Conservation (phyloP, 192 early-diverging fungal species). For the Gamsiella multidivaricata region DNA sequence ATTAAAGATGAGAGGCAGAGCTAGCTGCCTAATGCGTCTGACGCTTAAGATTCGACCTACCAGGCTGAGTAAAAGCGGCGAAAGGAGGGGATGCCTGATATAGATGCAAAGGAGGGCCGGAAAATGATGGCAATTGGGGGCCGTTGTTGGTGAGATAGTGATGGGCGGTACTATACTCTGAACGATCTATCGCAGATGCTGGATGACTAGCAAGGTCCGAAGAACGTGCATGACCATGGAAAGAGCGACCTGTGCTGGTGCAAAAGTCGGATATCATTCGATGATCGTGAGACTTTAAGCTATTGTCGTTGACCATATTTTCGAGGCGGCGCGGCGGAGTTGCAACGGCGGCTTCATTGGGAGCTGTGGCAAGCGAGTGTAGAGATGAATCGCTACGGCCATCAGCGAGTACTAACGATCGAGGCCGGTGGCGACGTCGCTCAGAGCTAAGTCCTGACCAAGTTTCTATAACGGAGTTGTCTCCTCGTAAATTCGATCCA, state of each 20-base stretch:
- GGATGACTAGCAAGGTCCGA: constrained; percentile 12
- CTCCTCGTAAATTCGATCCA: not conserved
- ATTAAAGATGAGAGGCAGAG: too few relatives aligned
- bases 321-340: not conserved
- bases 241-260: not conserved
- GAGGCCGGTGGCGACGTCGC: not conserved
- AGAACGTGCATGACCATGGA: constrained; percentile 28
- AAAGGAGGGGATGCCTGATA: not conserved
- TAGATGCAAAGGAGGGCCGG: not conserved
- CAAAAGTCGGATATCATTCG: not conserved
- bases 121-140: not conserved
- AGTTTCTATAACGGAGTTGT: not conserved
- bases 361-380: not conserved
- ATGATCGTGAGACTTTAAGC: not conserved
- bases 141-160: not conserved
- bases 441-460: constrained; percentile 8
- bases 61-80: constrained; percentile 11
- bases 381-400: not conserved
- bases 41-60: constrained; percentile 15
- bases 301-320: not conserved
- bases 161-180: not conserved
- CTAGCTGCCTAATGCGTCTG: too few relatives aligned
- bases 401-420: constrained; percentile 8
- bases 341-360: not conserved
- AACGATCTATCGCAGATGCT: not conserved